Evolutionary conservation across 2,329 filamentous ascomycete species (phyloP).

Genomic region (Pestalotiopsis sp.): DNA sequence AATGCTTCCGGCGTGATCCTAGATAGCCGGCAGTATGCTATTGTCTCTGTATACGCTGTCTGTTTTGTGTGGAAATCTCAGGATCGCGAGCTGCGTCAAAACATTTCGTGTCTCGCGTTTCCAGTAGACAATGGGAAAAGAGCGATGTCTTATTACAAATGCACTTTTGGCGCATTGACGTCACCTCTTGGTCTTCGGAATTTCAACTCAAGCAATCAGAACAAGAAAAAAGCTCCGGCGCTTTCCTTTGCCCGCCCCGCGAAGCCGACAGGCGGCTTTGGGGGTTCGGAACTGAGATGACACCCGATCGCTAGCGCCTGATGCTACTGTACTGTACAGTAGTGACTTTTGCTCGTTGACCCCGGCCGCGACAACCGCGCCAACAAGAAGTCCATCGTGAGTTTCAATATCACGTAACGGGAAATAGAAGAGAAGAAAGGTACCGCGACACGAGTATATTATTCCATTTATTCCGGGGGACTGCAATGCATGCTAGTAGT

Average conservation of each 20-base stretch:
- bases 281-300: neutral
- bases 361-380: neutral
- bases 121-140: neutral
- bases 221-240: neutral
- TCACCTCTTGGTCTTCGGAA: neutral
- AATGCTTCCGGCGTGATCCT: neutral
- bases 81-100: too few species aligned
- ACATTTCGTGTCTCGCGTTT: neutral
- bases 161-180: neutral
- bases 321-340: neutral
- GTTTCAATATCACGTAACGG: neutral
- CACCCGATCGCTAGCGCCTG: neutral
- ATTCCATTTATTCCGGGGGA: neutral
- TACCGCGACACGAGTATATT: neutral
- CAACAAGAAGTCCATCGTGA: neutral
- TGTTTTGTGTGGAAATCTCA: too few species aligned
- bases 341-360: neutral
- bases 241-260: neutral
- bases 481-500: neutral
- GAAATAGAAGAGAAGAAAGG: neutral
- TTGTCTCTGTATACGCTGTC: neutral
- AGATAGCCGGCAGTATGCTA: neutral
- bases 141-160: neutral
- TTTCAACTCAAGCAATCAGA: neutral
- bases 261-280: neutral